Evolutionary conservation across 2,329 filamentous ascomycete species (phyloP), one percentile per base, ranked within the genome.

Genomic region (Colletotrichum sp.): DNA sequence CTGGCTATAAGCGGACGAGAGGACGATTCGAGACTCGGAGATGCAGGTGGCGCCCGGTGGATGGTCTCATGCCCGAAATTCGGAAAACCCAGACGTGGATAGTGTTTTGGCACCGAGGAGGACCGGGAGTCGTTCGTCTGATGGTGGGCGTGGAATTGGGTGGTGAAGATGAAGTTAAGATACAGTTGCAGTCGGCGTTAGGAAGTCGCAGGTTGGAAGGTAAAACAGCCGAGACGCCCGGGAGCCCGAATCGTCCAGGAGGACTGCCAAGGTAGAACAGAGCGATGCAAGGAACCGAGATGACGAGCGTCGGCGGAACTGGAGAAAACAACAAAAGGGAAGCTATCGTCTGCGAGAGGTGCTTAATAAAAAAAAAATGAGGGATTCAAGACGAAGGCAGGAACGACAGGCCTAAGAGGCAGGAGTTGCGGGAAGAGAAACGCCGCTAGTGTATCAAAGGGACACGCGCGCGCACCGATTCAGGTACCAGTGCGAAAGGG

Each of bases 111-210:
- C 10, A 18, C 34, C 39, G 32, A 44, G n/a, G 34, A 26, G 36
- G 57, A 21, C 68, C 39, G 32, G 16, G 57, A 32, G 64, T 24
- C 24, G 44, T 52, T 44, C 24, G 32, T 59, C 63, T 15, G 64
- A 73, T 67, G 36, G 12, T 66, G 60, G 34, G 60, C 9, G 65
- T 39, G 15, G 39, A 66, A 34, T 36, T 26, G 26, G 39, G 39
- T 49, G 44, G 34, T 76, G 75, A 71, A 16, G 32, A 76, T 71
- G 39, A 75, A 67, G 34, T 66, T 66, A 75, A 62, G 49, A 76
- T 76, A 57, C 59, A 67, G 60, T 75, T 59, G 28, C 32, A 8
- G 71, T 65, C 39, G 63, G 55, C 16, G 34, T 18, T 67, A 71
- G 60, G 36, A 71, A 71, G 66, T 67, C 52, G 71, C 71, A 62